Conservation (phyloP, 768 basidiomycete genomes). For the Lentinula aciculospora region DNA sequence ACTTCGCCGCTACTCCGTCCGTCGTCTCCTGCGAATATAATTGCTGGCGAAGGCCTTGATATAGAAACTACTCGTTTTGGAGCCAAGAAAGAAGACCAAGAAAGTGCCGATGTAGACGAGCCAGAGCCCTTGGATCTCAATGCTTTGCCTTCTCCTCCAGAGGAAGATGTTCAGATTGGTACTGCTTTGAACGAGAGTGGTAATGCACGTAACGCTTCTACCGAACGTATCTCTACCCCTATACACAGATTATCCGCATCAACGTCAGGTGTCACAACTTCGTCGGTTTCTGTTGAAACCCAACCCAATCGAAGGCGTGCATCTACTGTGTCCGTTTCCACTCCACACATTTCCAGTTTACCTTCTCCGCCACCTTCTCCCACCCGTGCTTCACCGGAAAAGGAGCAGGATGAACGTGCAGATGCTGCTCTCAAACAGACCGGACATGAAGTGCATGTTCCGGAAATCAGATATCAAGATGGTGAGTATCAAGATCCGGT, state of each 20-base stretch:
- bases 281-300: conserved; percentile 11
- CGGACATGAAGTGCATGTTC: conserved; percentile 36
- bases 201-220: not conserved
- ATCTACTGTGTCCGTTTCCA: conserved; percentile 17
- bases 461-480: conserved; percentile 58
- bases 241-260: not conserved
- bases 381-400: conserved; percentile 20
- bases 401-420: conserved; percentile 33
- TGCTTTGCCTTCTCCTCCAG: conserved; percentile 29
- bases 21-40: conserved; percentile 31
- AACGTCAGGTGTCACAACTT: not conserved
- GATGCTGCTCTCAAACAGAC: conserved; percentile 47
- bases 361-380: conserved; percentile 24
- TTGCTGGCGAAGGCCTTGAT: conserved; percentile 19
- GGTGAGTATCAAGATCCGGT: conserved; percentile 27
- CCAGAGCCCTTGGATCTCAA: conserved; percentile 87
- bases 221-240: not conserved
- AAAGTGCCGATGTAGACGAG: conserved; percentile 31
- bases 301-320: conserved; percentile 20
- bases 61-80: conserved; percentile 35
- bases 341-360: conserved; percentile 15
- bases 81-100: conserved; percentile 24
- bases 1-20: conserved; percentile 87
- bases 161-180: conserved; percentile 2
- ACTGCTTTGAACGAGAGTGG: not conserved